Evolutionary conservation across 176 grass and related monocot species (phyloP).

Genomic region (Miscanthus lutarioriparius): DNA sequence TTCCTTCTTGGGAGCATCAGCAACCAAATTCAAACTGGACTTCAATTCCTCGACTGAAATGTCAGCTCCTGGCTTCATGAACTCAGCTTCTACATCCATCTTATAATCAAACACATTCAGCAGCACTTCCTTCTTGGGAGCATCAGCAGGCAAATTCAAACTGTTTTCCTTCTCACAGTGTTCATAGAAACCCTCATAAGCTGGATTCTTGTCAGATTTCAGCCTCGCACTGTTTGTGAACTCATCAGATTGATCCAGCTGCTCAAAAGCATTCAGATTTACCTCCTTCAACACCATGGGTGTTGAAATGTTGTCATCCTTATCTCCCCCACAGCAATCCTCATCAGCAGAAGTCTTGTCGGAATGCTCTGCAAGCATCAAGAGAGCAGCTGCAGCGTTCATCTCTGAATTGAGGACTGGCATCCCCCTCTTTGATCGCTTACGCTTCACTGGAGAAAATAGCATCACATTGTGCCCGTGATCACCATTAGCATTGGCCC

Average conservation of each 20-base stretch:
- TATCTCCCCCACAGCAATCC: constrained; percentile 5
- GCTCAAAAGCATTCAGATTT: constrained; percentile 9
- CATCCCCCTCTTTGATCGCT: constrained; percentile 28
- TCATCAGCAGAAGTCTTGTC: constrained; percentile 24
- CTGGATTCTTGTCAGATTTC: constrained; percentile 27
- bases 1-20: constrained; percentile 8
- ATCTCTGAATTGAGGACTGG: constrained; percentile 1
- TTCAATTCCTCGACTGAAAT: constrained; percentile 28
- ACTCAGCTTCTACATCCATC: constrained; percentile 1
- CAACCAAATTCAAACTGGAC: constrained; percentile 30
- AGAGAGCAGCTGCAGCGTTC: constrained; percentile 38
- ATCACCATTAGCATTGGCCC: background rate
- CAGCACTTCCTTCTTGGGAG: constrained; percentile 11
- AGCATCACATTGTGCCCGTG: background rate
- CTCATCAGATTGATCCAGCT: background rate
- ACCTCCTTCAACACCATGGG: constrained; percentile 16
- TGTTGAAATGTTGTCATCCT: background rate
- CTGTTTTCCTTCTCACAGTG: constrained; percentile 9
- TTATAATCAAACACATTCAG: constrained; percentile 24
- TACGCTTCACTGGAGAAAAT: constrained; percentile 34
- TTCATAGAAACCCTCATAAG: constrained; percentile 15
- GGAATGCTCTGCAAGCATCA: constrained; percentile 25
- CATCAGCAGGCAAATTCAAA: constrained; percentile 33
- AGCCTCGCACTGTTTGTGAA: background rate
- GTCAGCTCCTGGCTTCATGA: constrained; percentile 1